These are phyloP conservation scores for Aspergillus tanneri DNA, from an alignment of 2,329 filamentous ascomycete genomes.

Conservation along the genomic window DNA sequence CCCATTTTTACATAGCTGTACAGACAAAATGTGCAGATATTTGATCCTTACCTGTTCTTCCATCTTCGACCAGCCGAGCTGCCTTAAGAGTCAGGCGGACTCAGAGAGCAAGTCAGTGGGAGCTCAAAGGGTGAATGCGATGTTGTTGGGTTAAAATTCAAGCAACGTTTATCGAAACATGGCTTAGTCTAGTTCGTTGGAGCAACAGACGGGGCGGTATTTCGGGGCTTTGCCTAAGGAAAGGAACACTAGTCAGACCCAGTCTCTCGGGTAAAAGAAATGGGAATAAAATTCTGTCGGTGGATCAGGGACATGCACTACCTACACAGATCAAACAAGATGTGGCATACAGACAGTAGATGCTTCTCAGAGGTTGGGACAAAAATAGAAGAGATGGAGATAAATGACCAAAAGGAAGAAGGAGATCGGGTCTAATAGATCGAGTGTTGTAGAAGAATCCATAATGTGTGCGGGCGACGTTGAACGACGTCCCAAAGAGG, in stretches of 20 bases:
- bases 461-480: not conserved
- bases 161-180: slow-evolving; percentile 17
- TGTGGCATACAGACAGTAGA: not conserved
- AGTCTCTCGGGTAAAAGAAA: slow-evolving; percentile 15
- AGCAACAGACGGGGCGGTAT: not conserved
- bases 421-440: not conserved
- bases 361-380: not conserved
- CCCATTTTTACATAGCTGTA: too few relatives aligned
- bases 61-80: slow-evolving; percentile 44
- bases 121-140: slow-evolving; percentile 6
- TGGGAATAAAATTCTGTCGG: slow-evolving; percentile 1
- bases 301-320: slow-evolving; percentile 5
- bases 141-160: slow-evolving; percentile 20
- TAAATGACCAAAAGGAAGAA: not conserved
- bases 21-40: too few relatives aligned
- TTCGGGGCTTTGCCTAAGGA: not conserved
- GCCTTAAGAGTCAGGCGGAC: slow-evolving; percentile 29
- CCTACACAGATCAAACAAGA: not conserved
- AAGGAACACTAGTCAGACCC: slow-evolving; percentile 11
- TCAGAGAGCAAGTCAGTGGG: slow-evolving; percentile 24
- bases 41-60: slow-evolving; percentile 43
- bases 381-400: not conserved
- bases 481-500: slow-evolving; percentile 19
- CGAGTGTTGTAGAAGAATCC: not conserved
- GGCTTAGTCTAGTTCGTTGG: slow-evolving; percentile 3